Conservation (phyloP, 2,329 filamentous ascomycete genomes). For the Rhytidhysteron rufulum region DNA sequence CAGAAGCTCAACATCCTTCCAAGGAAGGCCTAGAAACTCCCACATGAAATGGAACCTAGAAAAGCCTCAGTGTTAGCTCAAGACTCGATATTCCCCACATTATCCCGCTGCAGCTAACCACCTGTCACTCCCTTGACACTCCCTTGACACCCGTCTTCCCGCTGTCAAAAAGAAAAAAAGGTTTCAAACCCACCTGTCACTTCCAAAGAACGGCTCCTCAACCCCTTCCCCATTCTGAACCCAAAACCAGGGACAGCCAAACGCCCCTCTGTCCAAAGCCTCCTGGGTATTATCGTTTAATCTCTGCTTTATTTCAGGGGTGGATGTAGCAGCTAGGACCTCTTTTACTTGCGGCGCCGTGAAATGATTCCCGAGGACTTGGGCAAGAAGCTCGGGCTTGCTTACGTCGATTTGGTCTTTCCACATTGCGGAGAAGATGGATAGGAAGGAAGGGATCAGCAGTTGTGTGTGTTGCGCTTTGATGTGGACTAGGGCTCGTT, state of each 20-base stretch:
- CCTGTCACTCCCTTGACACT: slow-evolving; percentile 2
- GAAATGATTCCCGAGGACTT: slow-evolving; percentile 47
- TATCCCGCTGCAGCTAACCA: no score
- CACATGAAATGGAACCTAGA: slow-evolving; percentile 65
- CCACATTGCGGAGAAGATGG: slow-evolving; percentile 62
- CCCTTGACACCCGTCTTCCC: not conserved
- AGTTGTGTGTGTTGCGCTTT: slow-evolving; percentile 53
- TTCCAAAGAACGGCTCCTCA: slow-evolving; percentile 71
- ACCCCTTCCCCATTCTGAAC: slow-evolving; percentile 56
- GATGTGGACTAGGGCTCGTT: slow-evolving; percentile 64
- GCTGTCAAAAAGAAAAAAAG: slow-evolving; percentile 3
- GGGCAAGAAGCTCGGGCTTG: slow-evolving; percentile 51
- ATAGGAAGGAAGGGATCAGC: slow-evolving; percentile 51
- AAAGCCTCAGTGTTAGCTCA: not conserved
- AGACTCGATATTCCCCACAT: no score
- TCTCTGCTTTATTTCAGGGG: slow-evolving; percentile 50
- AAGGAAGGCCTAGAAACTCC: slow-evolving; percentile 60
- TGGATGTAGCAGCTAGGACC: slow-evolving; percentile 53
- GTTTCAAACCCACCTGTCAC: slow-evolving; percentile 54
- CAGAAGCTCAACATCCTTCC: slow-evolving; percentile 51
- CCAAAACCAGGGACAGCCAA: slow-evolving; percentile 74
- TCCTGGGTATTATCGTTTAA: slow-evolving; percentile 58
- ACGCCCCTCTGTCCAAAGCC: slow-evolving; percentile 64
- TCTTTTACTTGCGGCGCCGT: slow-evolving; percentile 48
- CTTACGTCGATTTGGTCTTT: slow-evolving; percentile 57